Evolutionary conservation across 352 stramenopile genomes (phyloP).

Genomic region (Saprolegnia diclina): DNA sequence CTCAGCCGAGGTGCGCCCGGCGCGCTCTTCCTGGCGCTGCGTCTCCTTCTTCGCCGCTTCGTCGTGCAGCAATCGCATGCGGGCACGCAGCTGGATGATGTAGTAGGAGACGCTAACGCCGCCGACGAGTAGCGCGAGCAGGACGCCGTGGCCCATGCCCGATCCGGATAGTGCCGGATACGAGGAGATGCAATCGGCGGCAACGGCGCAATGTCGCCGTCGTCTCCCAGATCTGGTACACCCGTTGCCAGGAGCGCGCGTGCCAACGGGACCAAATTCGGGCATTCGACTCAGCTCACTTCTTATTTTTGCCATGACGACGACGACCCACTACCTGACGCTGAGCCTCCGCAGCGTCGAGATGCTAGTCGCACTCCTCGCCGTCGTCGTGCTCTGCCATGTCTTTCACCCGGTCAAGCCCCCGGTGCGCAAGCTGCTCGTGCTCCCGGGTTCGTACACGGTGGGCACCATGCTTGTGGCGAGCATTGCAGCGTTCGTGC

Average conservation of each 20-base stretch:
- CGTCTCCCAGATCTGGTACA: neutral
- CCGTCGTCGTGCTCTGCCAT: neutral
- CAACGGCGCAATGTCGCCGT: neutral
- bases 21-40: constrained; percentile 15
- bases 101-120: neutral
- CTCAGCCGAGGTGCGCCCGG: constrained; percentile 18
- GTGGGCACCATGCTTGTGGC: neutral
- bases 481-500: neutral
- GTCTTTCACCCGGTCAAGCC: neutral
- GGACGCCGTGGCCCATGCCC: no score
- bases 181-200: neutral
- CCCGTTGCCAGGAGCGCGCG: no score
- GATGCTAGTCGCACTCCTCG: neutral
- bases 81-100: neutral
- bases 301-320: neutral
- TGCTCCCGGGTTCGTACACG: neutral
- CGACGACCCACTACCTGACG: neutral
- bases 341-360: neutral
- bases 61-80: neutral
- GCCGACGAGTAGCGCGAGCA: neutral
- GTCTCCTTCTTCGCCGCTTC: constrained; percentile 14
- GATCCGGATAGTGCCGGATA: neutral
- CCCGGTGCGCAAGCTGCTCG: neutral
- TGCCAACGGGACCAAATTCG: no score
- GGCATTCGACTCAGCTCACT: no score